phyloP scores from a whole-genome alignment of 2,329 filamentous ascomycete species.

The Aspergillus calidoustus region DNA sequence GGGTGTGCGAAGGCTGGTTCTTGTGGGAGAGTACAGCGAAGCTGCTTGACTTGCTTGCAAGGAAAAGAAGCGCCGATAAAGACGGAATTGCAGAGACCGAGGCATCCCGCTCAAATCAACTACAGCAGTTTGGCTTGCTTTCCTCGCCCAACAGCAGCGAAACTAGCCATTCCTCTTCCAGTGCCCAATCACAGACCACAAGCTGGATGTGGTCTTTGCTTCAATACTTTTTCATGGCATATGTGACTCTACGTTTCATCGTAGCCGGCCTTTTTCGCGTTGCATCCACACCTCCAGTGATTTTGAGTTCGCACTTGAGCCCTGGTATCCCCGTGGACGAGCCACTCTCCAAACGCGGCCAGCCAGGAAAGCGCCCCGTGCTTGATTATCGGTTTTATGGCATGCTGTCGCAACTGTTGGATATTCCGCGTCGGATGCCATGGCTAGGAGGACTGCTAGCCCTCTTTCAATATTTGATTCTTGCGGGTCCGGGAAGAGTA shows the following conservation, averaged over 20 bases:
- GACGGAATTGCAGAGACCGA: conserved; percentile 36
- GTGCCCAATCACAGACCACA: conserved; percentile 40
- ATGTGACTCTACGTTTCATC: conserved; percentile 69
- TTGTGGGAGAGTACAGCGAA: conserved; percentile 85
- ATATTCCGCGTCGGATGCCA: conserved; percentile 82
- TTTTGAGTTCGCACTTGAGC: conserved; percentile 32
- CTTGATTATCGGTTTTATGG: conserved; percentile 78
- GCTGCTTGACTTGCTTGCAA: conserved; percentile 57
- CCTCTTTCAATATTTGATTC: conserved; percentile 73
- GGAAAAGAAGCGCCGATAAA: conserved; percentile 19
- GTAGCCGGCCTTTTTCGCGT: conserved; percentile 68
- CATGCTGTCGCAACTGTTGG: conserved; percentile 72
- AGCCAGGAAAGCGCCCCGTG: conserved; percentile 61
- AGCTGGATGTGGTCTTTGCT: conserved; percentile 57
- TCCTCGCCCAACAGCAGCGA: conserved; percentile 37
- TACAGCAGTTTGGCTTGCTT: conserved; percentile 63
- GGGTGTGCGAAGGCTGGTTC: conserved; percentile 84
- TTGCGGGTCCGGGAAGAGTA: conserved; percentile 75
- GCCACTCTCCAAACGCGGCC: conserved; percentile 35
- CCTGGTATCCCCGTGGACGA: conserved; percentile 32
- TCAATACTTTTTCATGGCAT: conserved; percentile 56
- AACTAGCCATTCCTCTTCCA: conserved; percentile 32
- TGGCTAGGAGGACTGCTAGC: conserved; percentile 81
- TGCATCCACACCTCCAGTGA: conserved; percentile 64
- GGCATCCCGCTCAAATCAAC: conserved; percentile 44